Conservation (phyloP, 2,329 filamentous ascomycete genomes). For the Nemania sp. region DNA sequence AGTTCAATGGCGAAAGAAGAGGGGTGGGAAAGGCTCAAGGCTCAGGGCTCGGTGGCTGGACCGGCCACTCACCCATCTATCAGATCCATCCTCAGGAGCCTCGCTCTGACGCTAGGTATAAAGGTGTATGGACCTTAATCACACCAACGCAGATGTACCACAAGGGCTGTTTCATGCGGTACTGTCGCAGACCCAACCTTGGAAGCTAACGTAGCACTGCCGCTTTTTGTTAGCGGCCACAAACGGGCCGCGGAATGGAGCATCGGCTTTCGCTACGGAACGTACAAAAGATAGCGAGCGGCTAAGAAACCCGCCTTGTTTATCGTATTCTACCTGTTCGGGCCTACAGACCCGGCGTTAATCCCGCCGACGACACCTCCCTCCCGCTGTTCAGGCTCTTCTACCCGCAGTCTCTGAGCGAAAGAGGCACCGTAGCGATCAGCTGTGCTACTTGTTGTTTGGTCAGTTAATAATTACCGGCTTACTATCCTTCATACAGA, state of each 20-base stretch:
- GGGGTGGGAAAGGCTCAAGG: not conserved
- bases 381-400: no score
- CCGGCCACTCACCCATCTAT: not conserved
- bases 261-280: not conserved
- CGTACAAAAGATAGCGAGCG: not conserved
- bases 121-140: not conserved
- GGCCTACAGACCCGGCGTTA: no score
- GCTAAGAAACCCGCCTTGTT: not conserved
- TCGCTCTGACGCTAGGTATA: not conserved
- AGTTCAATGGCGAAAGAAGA: not conserved
- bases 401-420: no score
- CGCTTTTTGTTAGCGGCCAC: not conserved
- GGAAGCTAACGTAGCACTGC: not conserved
- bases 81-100: not conserved
- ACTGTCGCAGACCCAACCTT: not conserved
- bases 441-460: not conserved
- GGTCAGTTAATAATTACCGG: not conserved
- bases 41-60: not conserved
- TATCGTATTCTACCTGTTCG: no score
- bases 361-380: not conserved
- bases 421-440: no score
- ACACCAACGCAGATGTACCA: not conserved
- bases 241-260: not conserved
- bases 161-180: slow-evolving; percentile 7
- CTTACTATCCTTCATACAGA: not conserved